Conservation (phyloP, 2,329 filamentous ascomycete species). For the Botrytis medusae region DNA sequence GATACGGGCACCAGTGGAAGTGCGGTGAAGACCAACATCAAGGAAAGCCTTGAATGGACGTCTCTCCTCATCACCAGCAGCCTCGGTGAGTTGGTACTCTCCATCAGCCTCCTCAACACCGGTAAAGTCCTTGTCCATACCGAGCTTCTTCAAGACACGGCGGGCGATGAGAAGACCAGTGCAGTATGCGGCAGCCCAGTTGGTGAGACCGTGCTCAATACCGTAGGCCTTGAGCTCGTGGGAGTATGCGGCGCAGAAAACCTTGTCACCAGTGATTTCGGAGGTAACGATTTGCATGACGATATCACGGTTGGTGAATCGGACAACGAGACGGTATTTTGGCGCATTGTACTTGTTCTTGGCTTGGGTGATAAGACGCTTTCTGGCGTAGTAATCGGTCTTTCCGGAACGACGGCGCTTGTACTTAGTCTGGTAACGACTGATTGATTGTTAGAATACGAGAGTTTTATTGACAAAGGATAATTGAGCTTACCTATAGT, state of each 20-base stretch:
- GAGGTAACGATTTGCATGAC: constrained; percentile 96
- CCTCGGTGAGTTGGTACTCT: constrained; percentile 95
- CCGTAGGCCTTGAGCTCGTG: constrained; percentile 98
- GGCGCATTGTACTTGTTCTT: constrained; percentile 99
- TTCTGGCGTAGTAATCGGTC: constrained; percentile 99
- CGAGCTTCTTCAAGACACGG: constrained; percentile 95
- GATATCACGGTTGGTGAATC: constrained; percentile 99
- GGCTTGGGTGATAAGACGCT: constrained; percentile 99
- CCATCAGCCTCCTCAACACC: constrained; percentile 97
- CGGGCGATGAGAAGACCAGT: constrained; percentile 96
- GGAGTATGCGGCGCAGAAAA: constrained; percentile 87
- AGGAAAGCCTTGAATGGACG: constrained; percentile 99
- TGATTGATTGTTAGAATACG: constrained; percentile 43
- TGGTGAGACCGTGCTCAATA: constrained; percentile 97
- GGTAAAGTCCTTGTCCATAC: constrained; percentile 85
- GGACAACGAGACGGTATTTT: constrained; percentile 99
- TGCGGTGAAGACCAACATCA: constrained; percentile 95
- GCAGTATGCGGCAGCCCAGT: constrained; percentile 98
- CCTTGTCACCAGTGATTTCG: constrained; percentile 97
- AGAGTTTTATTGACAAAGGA: constrained; percentile 30
- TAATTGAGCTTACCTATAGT: constrained; percentile 79
- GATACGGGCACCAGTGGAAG: constrained; percentile 96
- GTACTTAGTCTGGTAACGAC: constrained; percentile 99
- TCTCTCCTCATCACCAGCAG: constrained; percentile 81
- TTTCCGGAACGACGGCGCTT: constrained; percentile 93